phyloP scores from a whole-genome alignment of 1,139 yeast genomes.

The Torulaspora globosa region DNA sequence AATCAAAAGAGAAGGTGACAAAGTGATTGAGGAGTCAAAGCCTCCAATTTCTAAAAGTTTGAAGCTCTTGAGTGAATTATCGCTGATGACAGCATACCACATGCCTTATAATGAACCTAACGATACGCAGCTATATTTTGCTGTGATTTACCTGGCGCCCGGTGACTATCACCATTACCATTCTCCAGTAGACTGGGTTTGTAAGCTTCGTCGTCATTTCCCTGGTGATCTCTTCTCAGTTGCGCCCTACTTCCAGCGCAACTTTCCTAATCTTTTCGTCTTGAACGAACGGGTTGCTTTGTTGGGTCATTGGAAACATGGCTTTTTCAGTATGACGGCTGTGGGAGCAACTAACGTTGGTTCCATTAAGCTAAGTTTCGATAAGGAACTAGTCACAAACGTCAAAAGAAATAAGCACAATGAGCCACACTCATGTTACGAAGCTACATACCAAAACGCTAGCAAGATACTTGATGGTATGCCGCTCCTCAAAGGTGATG shows the following conservation, averaged over 20 bases:
- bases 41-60: conserved; percentile 38
- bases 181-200: conserved; percentile 95
- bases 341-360: conserved; percentile 99
- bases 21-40: conserved; percentile 44
- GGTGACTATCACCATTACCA: conserved; percentile 98
- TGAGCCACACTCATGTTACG: conserved; percentile 78
- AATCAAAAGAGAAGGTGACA: conserved; percentile 60
- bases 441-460: conserved; percentile 86
- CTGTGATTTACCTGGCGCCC: conserved; percentile 94
- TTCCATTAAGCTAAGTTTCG: conserved; percentile 86
- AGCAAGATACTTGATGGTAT: conserved; percentile 77
- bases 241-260: conserved; percentile 91
- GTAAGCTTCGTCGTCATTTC: conserved; percentile 88
- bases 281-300: conserved; percentile 93
- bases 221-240: conserved; percentile 95
- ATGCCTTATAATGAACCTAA: conserved; percentile 23
- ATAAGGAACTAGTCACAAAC: conserved; percentile 83
- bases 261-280: conserved; percentile 81
- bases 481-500: conserved; percentile 87
- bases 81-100: conserved; percentile 22
- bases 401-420: conserved; percentile 34
- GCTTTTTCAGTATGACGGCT: conserved; percentile 97
- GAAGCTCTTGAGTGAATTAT: conserved; percentile 30
- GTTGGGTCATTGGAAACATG: conserved; percentile 93
- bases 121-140: conserved; percentile 67